Percentiles rank a stretch among this genome's conserved stretches.
These are phyloP conservation scores for Yamadazyma philogaea DNA, from an alignment of 805 yeast genomes.

Conservation along the genomic window DNA sequence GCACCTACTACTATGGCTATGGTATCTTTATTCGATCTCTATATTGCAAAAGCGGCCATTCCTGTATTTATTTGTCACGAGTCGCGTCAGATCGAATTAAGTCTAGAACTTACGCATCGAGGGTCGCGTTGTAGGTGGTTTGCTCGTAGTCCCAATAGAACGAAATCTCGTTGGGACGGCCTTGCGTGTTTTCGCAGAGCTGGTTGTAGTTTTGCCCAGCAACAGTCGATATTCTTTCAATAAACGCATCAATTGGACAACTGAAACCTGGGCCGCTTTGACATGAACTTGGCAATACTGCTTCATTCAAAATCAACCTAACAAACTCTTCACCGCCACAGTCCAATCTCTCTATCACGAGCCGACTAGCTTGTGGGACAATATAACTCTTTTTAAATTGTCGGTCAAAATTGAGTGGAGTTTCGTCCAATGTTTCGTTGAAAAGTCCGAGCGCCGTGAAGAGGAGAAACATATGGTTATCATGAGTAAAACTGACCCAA, in stretches of 20 bases:
- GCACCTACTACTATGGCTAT: no score
- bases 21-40: no score
- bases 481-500: slow-evolving; percentile 74
- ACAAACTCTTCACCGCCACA: slow-evolving; percentile 31
- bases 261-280: slow-evolving; percentile 41
- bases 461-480: slow-evolving; percentile 58
- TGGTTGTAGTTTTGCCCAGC: slow-evolving; percentile 22
- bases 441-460: slow-evolving; percentile 62
- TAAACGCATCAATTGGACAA: slow-evolving; percentile 33
- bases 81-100: neutral
- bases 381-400: slow-evolving; percentile 22
- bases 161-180: slow-evolving; percentile 23
- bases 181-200: slow-evolving; percentile 22
- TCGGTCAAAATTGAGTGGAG: slow-evolving; percentile 22
- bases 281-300: slow-evolving; percentile 38
- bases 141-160: slow-evolving; percentile 41
- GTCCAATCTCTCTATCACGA: slow-evolving; percentile 33
- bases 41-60: neutral
- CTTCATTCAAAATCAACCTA: slow-evolving; percentile 37
- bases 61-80: neutral
- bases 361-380: slow-evolving; percentile 41
- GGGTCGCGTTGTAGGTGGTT: slow-evolving; percentile 3
- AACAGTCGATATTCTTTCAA: slow-evolving; percentile 16
- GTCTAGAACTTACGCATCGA: neutral
- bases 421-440: slow-evolving; percentile 31